Percentiles rank a stretch among this genome's conserved stretches.
phyloP scores from a whole-genome alignment of 495 filamentous ascomycete species.

The Haplographium delicatum region DNA sequence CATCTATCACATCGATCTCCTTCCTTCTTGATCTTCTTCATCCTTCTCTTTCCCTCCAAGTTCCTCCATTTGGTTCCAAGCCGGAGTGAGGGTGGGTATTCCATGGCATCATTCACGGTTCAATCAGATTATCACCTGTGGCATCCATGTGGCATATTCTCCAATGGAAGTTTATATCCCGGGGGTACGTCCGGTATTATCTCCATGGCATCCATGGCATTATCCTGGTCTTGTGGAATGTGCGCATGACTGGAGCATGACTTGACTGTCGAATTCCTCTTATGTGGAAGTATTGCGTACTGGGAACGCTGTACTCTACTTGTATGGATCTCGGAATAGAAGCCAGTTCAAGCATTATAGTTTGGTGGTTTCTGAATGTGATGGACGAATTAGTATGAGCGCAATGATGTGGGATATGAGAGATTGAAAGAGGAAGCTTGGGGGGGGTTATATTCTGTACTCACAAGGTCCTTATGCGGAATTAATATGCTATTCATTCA shows the following conservation, averaged over 20 bases:
- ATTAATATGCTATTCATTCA: conserved; percentile 10
- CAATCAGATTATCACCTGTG: no score
- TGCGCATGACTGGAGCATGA: conserved; percentile 27
- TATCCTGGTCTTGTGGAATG: conserved; percentile 10
- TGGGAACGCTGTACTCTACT: conserved; percentile 20
- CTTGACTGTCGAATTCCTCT: conserved; percentile 25
- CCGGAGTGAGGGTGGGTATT: no score
- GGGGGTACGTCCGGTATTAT: conserved; percentile 8
- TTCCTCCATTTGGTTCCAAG: no score
- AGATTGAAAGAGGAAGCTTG: not conserved
- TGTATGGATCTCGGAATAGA: no score
- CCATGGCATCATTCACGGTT: no score
- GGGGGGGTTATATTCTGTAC: not conserved
- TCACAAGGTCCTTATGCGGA: conserved; percentile 11
- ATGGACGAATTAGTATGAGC: conserved; percentile 1
- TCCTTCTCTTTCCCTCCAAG: no score
- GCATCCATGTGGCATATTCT: conserved; percentile 3
- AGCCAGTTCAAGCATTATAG: not conserved
- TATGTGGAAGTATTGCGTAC: conserved; percentile 23
- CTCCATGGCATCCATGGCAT: conserved; percentile 8
- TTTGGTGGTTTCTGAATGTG: not conserved
- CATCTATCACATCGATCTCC: no score
- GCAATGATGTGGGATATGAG: not conserved
- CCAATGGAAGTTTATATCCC: not conserved
- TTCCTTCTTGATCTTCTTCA: no score